Conservation (phyloP, 164 flowering plant species). For the Euptelea pleiosperma region DNA sequence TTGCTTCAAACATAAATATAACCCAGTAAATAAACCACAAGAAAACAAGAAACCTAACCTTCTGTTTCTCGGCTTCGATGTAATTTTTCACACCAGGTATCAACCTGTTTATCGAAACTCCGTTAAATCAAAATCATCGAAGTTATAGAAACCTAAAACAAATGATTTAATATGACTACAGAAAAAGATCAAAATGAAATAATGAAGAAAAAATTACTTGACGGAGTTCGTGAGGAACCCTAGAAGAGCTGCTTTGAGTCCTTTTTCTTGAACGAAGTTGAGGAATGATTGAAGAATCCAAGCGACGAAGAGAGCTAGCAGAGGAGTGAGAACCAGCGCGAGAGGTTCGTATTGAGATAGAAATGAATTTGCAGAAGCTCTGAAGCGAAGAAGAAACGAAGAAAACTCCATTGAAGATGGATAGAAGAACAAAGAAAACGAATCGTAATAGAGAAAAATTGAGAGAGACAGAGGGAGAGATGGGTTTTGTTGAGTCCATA, state of each 20-base stretch:
- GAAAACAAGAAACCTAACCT: conserved; percentile 36
- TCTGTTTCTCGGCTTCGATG: conserved; percentile 82
- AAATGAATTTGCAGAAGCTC: conserved; percentile 61
- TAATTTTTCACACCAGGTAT: conserved; percentile 66
- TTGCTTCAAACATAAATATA: not conserved
- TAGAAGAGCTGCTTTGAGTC: conserved; percentile 48
- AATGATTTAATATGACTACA: conserved; percentile 1
- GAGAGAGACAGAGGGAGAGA: conserved; percentile 4
- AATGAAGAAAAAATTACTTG: conserved; percentile 41
- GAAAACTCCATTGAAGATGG: conserved; percentile 22
- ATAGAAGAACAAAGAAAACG: not conserved
- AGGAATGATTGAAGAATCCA: conserved; percentile 41
- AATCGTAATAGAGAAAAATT: too few relatives aligned
- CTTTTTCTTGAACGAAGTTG: conserved; percentile 45
- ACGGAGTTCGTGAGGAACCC: conserved; percentile 42
- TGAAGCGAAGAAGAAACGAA: conserved; percentile 15
- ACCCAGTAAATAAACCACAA: not conserved
- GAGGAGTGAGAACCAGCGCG: conserved; percentile 49
- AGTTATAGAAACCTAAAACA: not conserved
- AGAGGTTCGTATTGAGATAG: conserved; percentile 76
- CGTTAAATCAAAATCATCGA: not conserved
- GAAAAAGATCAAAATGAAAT: not conserved
- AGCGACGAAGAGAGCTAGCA: conserved; percentile 55
- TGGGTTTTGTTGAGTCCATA: too few relatives aligned
- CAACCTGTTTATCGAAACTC: conserved; percentile 36